Base-by-base conservation (phyloP, 441 rosid species). In the Pelargonium cotyledonis region DNA sequence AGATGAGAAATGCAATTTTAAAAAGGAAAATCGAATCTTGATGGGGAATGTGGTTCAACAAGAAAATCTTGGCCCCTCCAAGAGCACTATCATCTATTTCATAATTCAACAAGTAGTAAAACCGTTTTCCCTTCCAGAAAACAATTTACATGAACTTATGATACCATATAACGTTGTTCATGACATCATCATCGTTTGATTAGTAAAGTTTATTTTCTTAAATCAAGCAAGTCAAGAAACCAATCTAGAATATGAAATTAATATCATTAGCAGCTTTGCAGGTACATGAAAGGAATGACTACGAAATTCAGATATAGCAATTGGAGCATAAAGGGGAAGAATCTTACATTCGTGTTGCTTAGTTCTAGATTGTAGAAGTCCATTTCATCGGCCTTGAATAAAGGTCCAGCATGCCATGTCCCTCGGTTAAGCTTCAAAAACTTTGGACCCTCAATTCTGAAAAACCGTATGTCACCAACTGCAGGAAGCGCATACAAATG, bases 371-470 rank as follows among this genome's bases (percentile, higher is more conserved):
- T 90, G 86, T 86, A 92, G 81, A 92, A 90, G 72, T 85, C 92
- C 96, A 89, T 83, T n/a, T 61, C 26, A 4, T 74, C 78, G 0
- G 75, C 85, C 70, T 15, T 63, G 40, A 90, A 90, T 74, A 92
- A 58, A 5, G 97, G 97, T 40, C 97, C 98, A 0, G 81, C 96
- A 31, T 92, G 98, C 96, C 98, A 92, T 0, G 96, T 89, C 63
- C 96, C 96, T 0, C 19, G 53, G 64, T 85, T 74, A 10, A 88
- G 85, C 61, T 89, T 90, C 53, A 90, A 66, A 72, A 86, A 92
- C 84, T 85, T 92, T 3, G 92, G 74, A 47, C 98, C 96, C 0
- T 84, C 66, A 66, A 92, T 26, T 67, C 82, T 87, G 78, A 89
- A 92, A 68, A 85, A 85, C 0, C 66, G 70, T 15, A 90, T 88